phyloP scores from a whole-genome alignment of 1,139 yeast genomes.

The Hansenula sp. region DNA sequence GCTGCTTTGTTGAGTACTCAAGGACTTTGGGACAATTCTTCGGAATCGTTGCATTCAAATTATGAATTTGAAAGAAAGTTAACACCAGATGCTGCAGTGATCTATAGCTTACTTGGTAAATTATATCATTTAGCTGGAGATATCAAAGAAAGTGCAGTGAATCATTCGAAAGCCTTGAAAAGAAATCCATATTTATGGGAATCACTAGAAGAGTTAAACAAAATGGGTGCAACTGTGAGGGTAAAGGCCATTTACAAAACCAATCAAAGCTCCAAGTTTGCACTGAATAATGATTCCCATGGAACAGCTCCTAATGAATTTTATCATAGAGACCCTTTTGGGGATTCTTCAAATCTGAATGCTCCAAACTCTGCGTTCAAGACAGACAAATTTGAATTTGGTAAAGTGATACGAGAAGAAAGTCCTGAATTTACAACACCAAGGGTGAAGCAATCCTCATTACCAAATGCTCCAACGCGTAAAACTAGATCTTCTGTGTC shows the following conservation, averaged over 20 bases:
- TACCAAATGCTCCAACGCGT: constrained; percentile 54
- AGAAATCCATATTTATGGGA: constrained; percentile 83
- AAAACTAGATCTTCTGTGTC: constrained; percentile 32
- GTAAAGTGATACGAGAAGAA: constrained; percentile 1
- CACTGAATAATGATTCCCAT: constrained; percentile 3
- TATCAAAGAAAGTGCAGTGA: constrained; percentile 57
- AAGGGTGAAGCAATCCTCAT: constrained; percentile 34
- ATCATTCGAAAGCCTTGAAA: constrained; percentile 64
- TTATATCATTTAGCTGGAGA: constrained; percentile 58
- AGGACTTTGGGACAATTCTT: constrained; percentile 26
- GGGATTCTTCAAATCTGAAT: constrained; percentile 15
- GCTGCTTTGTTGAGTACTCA: constrained; percentile 45
- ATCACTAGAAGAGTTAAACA: constrained; percentile 74
- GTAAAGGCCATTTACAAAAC: constrained; percentile 54
- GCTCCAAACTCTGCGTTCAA: background rate
- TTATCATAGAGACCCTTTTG: constrained; percentile 24
- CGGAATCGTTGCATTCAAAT: constrained; percentile 5
- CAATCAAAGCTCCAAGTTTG: constrained; percentile 10
- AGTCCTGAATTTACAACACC: constrained; percentile 39
- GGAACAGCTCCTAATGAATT: constrained; percentile 3
- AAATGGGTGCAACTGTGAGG: constrained; percentile 63
- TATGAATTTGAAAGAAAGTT: constrained; percentile 33
- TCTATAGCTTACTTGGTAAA: constrained; percentile 68
- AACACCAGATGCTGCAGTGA: constrained; percentile 61
- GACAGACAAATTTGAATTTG: background rate